Percentiles rank a stretch among this genome's conserved stretches.
These are phyloP conservation scores for Camellia oleifera DNA, from an alignment of 179 eudicot species.

Conservation along the genomic window DNA sequence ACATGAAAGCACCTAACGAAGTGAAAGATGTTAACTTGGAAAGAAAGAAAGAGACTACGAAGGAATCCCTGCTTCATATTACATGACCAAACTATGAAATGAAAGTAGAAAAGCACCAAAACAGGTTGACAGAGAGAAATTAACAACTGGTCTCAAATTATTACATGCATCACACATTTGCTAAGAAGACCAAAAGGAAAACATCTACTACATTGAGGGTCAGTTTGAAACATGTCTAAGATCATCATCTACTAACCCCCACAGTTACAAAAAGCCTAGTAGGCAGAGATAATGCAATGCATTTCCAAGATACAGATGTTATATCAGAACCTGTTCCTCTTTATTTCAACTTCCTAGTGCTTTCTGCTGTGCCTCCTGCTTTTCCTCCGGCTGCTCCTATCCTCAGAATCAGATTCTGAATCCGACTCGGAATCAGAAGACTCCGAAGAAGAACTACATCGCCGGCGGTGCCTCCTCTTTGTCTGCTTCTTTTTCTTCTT, in stretches of 20 bases:
- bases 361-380: constrained; percentile 55
- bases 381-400: constrained; percentile 40
- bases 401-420: constrained; percentile 45
- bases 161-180: neutral
- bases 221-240: neutral
- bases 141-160: neutral
- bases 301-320: neutral
- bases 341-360: constrained; percentile 16
- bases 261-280: neutral
- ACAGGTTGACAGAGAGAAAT: neutral
- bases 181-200: neutral
- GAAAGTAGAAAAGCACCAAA: neutral
- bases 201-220: neutral
- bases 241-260: constrained; percentile 3
- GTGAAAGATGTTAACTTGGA: neutral
- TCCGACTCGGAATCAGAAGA: constrained; percentile 55
- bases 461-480: constrained; percentile 48
- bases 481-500: constrained; percentile 44
- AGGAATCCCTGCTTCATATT: neutral
- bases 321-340: neutral
- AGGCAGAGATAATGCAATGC: neutral
- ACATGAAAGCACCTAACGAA: neutral
- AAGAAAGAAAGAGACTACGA: neutral
- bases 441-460: constrained; percentile 60
- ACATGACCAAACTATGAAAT: neutral